Evolutionary conservation across 2,329 filamentous ascomycete genomes (phyloP).

Genomic region (Fusarium compactum): DNA sequence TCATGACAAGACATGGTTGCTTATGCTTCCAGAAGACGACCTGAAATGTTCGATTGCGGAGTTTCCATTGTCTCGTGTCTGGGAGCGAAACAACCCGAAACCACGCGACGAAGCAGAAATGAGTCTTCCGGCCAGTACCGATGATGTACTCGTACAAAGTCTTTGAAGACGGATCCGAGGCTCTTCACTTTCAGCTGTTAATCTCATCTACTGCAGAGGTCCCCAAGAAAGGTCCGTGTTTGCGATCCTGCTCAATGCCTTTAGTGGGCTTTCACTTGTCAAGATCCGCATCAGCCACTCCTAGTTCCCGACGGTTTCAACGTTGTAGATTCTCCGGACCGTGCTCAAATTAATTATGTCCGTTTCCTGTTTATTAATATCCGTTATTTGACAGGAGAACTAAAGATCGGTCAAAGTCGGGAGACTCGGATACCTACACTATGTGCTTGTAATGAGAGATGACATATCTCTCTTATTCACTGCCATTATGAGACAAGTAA

Average conservation of each 20-base stretch:
- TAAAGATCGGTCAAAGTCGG: slow-evolving; percentile 44
- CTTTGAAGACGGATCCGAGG: neutral
- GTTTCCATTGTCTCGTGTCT: slow-evolving; percentile 7
- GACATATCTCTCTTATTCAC: neutral
- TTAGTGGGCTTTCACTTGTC: neutral
- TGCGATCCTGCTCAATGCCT: slow-evolving; percentile 17
- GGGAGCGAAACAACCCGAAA: slow-evolving; percentile 16
- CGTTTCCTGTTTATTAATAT: neutral
- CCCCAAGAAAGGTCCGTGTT: slow-evolving; percentile 14
- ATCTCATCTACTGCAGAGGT: neutral
- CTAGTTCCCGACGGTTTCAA: slow-evolving; percentile 20
- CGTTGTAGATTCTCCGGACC: slow-evolving; percentile 15
- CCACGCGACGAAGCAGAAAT: slow-evolving; percentile 3
- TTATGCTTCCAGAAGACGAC: slow-evolving; percentile 37
- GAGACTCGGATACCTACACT: neutral
- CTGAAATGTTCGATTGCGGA: slow-evolving; percentile 25
- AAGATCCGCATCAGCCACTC: slow-evolving; percentile 37
- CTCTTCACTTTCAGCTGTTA: neutral
- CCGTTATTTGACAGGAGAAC: neutral
- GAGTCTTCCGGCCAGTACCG: slow-evolving; percentile 1
- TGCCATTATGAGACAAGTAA: neutral
- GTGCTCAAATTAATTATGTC: slow-evolving; percentile 15
- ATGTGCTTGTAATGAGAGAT: neutral
- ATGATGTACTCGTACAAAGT: neutral
- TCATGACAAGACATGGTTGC: neutral